phyloP scores from a whole-genome alignment of 257 asterid genomes.

The Salvia miltiorrhiza region DNA sequence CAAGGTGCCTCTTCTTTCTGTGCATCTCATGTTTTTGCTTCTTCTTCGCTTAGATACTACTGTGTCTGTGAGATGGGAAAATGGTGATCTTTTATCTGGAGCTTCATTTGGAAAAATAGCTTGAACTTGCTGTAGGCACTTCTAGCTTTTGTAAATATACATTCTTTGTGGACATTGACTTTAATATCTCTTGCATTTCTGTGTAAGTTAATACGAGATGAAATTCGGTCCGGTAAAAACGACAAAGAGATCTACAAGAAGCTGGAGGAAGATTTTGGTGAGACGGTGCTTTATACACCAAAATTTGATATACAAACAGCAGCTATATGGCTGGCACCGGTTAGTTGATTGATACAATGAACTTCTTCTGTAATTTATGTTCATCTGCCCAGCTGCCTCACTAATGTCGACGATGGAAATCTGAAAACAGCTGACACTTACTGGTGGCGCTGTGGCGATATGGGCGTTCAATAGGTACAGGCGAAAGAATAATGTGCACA shows the following conservation, averaged over 20 bases:
- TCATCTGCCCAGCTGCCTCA: not conserved
- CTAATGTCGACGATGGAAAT: constrained; percentile 14
- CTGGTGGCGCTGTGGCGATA: constrained; percentile 75
- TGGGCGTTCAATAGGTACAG: constrained; percentile 82
- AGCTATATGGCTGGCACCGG: constrained; percentile 91
- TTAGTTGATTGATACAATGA: constrained; percentile 28
- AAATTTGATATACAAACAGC: constrained; percentile 94
- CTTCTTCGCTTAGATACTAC: not conserved
- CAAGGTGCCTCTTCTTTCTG: constrained; percentile 42
- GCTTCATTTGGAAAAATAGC: not conserved
- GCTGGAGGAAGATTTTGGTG: constrained; percentile 90
- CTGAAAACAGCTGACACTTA: constrained; percentile 52
- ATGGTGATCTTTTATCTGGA: not conserved
- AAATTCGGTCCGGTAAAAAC: constrained; percentile 66
- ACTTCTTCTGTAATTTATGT: not conserved
- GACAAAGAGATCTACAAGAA: constrained; percentile 84
- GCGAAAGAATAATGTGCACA: constrained; percentile 70
- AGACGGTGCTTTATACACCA: constrained; percentile 86
- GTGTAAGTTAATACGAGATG: constrained; percentile 68
- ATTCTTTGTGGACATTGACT: not conserved
- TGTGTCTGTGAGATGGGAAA: constrained; percentile 10
- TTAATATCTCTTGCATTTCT: constrained; percentile 17
- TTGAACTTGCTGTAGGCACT: constrained; percentile 4
- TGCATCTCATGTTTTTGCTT: not conserved
- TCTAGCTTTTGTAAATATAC: not conserved